These are phyloP conservation scores for Entomortierella lignicola DNA, from an alignment of 192 early-diverging fungal genomes.

Conservation along the genomic window DNA sequence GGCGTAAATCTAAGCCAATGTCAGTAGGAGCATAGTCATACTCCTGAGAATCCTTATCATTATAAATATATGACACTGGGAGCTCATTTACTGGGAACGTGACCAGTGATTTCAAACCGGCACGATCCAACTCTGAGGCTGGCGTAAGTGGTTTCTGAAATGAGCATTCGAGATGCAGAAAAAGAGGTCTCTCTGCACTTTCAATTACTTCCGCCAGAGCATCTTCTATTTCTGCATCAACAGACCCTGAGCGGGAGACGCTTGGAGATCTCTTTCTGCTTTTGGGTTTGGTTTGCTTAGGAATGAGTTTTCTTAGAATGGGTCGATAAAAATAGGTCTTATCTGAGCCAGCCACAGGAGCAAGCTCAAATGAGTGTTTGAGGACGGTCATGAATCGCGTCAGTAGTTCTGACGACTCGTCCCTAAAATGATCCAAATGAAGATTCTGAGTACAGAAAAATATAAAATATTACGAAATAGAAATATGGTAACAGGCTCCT, in stretches of 20 bases:
- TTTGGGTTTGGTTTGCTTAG: constrained; percentile 45
- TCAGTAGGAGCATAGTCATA: constrained; percentile 68
- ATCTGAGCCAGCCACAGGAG: constrained; percentile 45
- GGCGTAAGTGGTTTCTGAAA: constrained; percentile 63
- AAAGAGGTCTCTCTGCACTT: constrained; percentile 77
- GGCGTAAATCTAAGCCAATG: constrained; percentile 71
- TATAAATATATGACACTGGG: constrained; percentile 71
- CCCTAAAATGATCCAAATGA: constrained; percentile 10
- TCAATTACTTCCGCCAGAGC: constrained; percentile 59
- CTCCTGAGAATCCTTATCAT: constrained; percentile 27
- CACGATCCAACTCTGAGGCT: constrained; percentile 52
- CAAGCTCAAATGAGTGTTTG: constrained; percentile 71
- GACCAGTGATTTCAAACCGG: constrained; percentile 27
- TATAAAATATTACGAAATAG: too few relatives aligned
- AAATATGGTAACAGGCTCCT: neutral
- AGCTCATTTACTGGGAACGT: constrained; percentile 68
- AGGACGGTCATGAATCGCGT: constrained; percentile 68
- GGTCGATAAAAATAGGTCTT: constrained; percentile 76
- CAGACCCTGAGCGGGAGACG: constrained; percentile 39
- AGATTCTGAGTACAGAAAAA: neutral
- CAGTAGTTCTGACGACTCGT: constrained; percentile 54
- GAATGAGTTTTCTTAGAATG: constrained; percentile 39
- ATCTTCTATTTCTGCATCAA: constrained; percentile 54
- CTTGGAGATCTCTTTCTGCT: constrained; percentile 51
- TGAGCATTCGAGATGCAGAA: constrained; percentile 74